Base-by-base conservation (phyloP, 768 basidiomycete species). In the Termitomyces sp. region DNA sequence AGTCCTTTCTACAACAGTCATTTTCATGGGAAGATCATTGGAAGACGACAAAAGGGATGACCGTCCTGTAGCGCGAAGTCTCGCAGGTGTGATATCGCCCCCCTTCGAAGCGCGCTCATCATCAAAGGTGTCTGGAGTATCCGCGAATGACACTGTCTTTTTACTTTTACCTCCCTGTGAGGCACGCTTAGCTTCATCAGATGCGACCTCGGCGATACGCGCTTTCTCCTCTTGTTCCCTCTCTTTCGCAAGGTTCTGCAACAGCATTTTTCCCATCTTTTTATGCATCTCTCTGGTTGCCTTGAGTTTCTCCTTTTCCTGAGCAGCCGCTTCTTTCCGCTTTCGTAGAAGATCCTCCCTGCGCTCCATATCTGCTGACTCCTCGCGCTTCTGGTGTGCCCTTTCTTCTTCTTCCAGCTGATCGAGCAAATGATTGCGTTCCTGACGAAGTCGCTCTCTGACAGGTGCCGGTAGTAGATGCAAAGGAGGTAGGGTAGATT, bases 211-310 rank as follows among this genome's bases (percentile, higher is more conserved):
- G 1, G 65, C 68, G 50, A 69, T 68, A n/a, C 57, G 64, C 55
- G 67, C 73, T 51, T 71, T 69, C 29, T 75, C 72, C 36, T 72
- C 77, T 37, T 71, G 64, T 55, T 75, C 74, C 52, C 70, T 74
- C 18, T 74, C 69, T 46, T 77, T 69, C 6, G 75, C 69, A 55
- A 81, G 66, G 56, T 78, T 78, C 47, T 70, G 69, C 41, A 91
- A 57, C 39, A 92, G 74, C 0, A 87, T 83, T 62, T 78, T 83
- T 2, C 88, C 90, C 87, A 92, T 89, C 72, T 83, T 88, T 75
- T 83, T 87, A 68, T 90, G 88, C 67, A 90, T 71, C 57, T 86
- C 78, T 56, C 73, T 76, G 2, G 75, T 73, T 22, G 71, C 72
- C 59, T 75, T 73, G 29, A 74, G 54, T 51, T 69, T 72, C 50